Evolutionary conservation across 2,329 filamentous ascomycete species (phyloP).

Genomic region (Penicillium sp.): DNA sequence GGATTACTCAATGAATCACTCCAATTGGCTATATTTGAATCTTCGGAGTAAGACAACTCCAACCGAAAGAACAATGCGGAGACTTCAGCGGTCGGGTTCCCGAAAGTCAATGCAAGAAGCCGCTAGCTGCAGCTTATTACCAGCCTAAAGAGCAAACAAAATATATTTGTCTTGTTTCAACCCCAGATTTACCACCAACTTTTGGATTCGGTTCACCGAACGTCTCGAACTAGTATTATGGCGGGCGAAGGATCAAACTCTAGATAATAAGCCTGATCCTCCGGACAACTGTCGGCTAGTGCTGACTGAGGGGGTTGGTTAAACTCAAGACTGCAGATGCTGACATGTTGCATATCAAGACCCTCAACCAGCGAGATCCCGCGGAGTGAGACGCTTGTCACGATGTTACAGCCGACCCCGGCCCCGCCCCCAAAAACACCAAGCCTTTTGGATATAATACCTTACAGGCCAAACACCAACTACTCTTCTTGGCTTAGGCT

Average conservation of each 20-base stretch:
- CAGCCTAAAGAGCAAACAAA: not conserved
- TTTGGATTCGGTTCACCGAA: not conserved
- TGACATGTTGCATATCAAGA: not conserved
- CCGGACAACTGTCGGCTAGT: not conserved
- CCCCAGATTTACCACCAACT: not conserved
- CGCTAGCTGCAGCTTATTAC: not conserved
- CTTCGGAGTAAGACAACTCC: no score
- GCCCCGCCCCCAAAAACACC: not conserved
- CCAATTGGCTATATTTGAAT: not conserved
- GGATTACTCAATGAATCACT: not conserved
- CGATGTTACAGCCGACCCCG: not conserved
- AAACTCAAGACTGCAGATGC: not conserved
- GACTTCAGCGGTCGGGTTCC: not conserved
- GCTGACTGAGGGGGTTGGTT: not conserved
- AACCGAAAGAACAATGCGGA: no score
- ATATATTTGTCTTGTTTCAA: no score
- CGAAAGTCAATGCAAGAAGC: not conserved
- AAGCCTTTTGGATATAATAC: not conserved
- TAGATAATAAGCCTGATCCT: not conserved
- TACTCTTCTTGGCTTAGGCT: not conserved
- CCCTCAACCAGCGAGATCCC: no score
- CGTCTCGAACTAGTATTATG: not conserved
- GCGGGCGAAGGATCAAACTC: not conserved
- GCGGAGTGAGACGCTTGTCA: not conserved
- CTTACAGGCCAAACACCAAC: not conserved